These are phyloP conservation scores for Dioscorea cayenensis DNA, from an alignment of 116 monocot genomes.

Conservation along the genomic window DNA sequence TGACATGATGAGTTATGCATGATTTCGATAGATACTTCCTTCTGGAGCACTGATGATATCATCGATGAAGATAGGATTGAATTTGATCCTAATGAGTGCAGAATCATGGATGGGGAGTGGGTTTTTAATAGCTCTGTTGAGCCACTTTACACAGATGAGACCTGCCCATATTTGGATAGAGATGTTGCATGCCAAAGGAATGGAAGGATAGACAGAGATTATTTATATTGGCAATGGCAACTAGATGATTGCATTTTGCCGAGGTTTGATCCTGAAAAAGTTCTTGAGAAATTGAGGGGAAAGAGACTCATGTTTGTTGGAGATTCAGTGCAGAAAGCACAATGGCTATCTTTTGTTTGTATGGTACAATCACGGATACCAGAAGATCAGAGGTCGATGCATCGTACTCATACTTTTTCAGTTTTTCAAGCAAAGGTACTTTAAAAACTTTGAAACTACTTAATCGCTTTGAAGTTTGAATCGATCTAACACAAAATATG, in stretches of 20 bases:
- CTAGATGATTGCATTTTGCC: conserved; percentile 61
- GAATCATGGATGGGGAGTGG: conserved; percentile 61
- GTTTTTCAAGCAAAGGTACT: conserved; percentile 51
- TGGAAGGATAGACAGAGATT: conserved; percentile 67
- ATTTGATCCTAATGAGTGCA: conserved; percentile 45
- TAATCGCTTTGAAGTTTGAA: too few relatives aligned
- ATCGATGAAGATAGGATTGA: conserved; percentile 30
- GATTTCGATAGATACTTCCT: background rate
- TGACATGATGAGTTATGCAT: conserved; percentile 10
- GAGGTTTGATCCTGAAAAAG: conserved; percentile 35
- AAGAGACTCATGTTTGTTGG: conserved; percentile 75
- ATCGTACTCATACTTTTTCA: conserved; percentile 24
- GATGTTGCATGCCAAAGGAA: conserved; percentile 51
- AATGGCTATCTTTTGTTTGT: conserved; percentile 61
- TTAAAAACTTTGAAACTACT: background rate
- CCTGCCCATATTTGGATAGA: conserved; percentile 63
- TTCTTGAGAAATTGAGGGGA: conserved; percentile 65
- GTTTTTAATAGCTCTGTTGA: conserved; percentile 41
- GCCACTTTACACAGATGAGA: conserved; percentile 44
- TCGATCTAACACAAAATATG: background rate
- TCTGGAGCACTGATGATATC: conserved; percentile 8
- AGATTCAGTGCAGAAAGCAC: conserved; percentile 55
- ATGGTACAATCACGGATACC: conserved; percentile 48
- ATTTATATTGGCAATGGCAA: conserved; percentile 72
- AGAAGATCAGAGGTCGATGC: conserved; percentile 34